These are phyloP conservation scores for Nitzschia sp. DNA, from an alignment of 108 stramenopile genomes.

Conservation along the genomic window DNA sequence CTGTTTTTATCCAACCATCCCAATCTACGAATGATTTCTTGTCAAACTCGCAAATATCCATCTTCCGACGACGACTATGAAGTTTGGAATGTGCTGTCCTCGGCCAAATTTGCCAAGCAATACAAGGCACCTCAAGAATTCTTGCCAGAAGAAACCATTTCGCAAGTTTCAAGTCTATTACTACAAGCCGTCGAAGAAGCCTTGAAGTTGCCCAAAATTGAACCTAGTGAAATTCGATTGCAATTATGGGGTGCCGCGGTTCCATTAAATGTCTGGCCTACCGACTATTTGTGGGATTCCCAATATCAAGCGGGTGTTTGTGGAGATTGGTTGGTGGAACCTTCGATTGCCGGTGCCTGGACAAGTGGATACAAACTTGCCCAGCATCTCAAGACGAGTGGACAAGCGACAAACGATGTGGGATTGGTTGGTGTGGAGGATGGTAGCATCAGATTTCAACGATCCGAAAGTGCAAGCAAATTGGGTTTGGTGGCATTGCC, in stretches of 20 bases:
- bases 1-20: slow-evolving; percentile 72
- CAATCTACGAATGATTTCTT: slow-evolving; percentile 56
- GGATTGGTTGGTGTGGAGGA: not conserved
- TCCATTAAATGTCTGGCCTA: slow-evolving; percentile 74
- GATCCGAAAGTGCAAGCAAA: slow-evolving; percentile 4
- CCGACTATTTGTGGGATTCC: slow-evolving; percentile 71
- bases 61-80: slow-evolving; percentile 45
- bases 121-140: slow-evolving; percentile 88
- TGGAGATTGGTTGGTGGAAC: slow-evolving; percentile 85
- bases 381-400: slow-evolving; percentile 25
- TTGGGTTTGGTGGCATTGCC: slow-evolving; percentile 4
- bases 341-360: slow-evolving; percentile 83
- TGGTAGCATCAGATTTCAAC: too few relatives aligned
- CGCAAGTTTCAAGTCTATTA: slow-evolving; percentile 54
- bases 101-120: slow-evolving; percentile 73
- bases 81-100: slow-evolving; percentile 80
- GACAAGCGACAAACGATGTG: not conserved
- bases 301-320: slow-evolving; percentile 67
- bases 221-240: slow-evolving; percentile 46
- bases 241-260: slow-evolving; percentile 92
- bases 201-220: slow-evolving; percentile 9
- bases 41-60: slow-evolving; percentile 67
- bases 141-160: slow-evolving; percentile 55
- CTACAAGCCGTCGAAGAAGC: slow-evolving; percentile 52
- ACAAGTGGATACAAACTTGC: slow-evolving; percentile 77